A percentile compares a stretch with the other conserved stretches of the same genome.
Conservation (phyloP, 2,329 filamentous ascomycete species). For the Ambrosiella beaveri region DNA sequence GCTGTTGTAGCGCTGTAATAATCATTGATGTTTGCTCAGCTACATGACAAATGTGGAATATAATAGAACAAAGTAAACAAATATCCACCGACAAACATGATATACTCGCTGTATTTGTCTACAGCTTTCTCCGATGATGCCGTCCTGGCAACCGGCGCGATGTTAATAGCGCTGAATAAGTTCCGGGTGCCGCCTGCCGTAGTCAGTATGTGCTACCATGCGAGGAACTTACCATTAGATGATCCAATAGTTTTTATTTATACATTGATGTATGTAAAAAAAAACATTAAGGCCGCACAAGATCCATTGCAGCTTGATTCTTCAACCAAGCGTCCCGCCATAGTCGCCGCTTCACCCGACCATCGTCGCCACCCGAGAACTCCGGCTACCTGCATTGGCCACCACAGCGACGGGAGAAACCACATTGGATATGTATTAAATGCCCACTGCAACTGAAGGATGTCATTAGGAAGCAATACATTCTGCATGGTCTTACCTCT, state of each 20-base stretch:
- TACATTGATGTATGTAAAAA: no score
- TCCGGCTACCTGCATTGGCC: background rate
- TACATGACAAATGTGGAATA: background rate
- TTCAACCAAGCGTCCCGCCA: background rate
- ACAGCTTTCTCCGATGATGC: background rate
- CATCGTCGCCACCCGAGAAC: background rate
- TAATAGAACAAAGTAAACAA: background rate
- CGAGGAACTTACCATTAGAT: no score
- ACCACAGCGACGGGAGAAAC: background rate
- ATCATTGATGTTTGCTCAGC: background rate
- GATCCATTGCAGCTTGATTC: background rate
- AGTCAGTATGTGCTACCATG: no score
- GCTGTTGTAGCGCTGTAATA: background rate
- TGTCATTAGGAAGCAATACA: background rate
- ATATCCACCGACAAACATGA: no score
- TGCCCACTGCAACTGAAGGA: background rate
- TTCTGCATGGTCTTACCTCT: background rate
- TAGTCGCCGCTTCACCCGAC: background rate
- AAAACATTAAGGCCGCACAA: background rate
- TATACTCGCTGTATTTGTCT: background rate
- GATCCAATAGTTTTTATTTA: no score
- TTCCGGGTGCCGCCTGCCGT: background rate
- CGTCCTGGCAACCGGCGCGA: background rate
- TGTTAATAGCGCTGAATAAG: background rate
- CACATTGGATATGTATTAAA: background rate